Conservation (phyloP, 495 filamentous ascomycete species). For the Talaromyces trachyspermus region DNA sequence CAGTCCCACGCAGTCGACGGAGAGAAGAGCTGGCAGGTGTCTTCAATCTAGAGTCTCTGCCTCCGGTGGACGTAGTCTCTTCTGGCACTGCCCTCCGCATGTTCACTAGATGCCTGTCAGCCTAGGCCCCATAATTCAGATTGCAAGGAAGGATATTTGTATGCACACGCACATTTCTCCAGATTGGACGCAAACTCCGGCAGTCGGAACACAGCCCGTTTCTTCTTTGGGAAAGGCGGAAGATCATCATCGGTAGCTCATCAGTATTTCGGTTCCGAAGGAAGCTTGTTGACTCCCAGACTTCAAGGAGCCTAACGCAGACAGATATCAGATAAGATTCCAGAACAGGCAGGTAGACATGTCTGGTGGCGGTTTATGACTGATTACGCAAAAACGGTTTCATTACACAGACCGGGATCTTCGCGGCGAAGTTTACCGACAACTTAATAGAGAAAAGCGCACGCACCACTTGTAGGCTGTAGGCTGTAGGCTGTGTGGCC, state of each 20-base stretch:
- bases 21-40: background rate
- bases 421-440: background rate
- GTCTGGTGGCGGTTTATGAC: constrained; percentile 7
- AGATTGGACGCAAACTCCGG: background rate
- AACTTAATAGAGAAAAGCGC: background rate
- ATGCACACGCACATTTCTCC: background rate
- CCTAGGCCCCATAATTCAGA: too few species aligned
- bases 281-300: too few species aligned
- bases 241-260: too few species aligned
- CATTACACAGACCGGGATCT: background rate
- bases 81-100: too few species aligned
- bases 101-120: too few species aligned
- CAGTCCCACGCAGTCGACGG: background rate
- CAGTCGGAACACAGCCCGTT: background rate
- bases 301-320: too few species aligned
- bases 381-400: background rate
- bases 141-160: too few species aligned
- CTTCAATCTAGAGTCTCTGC: too few species aligned
- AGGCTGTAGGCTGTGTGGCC: background rate
- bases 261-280: background rate
- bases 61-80: too few species aligned
- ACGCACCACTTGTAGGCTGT: background rate
- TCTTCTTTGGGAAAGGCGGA: background rate
- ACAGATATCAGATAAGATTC: too few species aligned
- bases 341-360: constrained; percentile 10